These are phyloP conservation scores for Camelina laxa DNA, from an alignment of 345 rosid genomes.

Conservation along the genomic window DNA sequence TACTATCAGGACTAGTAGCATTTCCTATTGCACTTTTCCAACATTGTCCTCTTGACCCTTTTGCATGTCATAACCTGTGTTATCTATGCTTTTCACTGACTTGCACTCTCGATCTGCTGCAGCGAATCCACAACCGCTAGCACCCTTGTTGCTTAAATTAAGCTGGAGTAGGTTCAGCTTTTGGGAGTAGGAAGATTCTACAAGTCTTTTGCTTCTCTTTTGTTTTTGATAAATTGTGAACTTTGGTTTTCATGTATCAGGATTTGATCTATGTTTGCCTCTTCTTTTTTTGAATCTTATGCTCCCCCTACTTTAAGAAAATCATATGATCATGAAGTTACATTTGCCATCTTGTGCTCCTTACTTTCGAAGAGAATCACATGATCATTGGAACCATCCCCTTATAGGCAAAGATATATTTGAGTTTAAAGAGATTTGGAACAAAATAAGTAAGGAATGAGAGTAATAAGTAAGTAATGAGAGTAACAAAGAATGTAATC, in stretches of 20 bases:
- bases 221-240: conserved; percentile 12
- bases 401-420: background rate
- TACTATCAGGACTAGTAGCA: background rate
- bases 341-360: conserved; percentile 4
- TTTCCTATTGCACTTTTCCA: background rate
- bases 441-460: background rate
- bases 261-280: conserved; percentile 17
- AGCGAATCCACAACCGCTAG: conserved; percentile 76
- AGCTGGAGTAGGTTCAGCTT: conserved; percentile 19
- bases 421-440: background rate
- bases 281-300: conserved; percentile 11
- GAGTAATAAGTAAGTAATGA: background rate
- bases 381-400: conserved; percentile 3
- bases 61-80: background rate
- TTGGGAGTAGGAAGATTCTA: conserved; percentile 15
- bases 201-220: conserved; percentile 19
- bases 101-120: conserved; percentile 36
- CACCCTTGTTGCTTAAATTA: conserved; percentile 68
- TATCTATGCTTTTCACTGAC: background rate
- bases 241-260: conserved; percentile 12
- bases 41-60: background rate
- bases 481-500: conserved; percentile 22
- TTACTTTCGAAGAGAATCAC: background rate
- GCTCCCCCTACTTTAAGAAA: background rate
- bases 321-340: conserved; percentile 4